phyloP scores from a whole-genome alignment of 2,329 filamentous ascomycete genomes.

The Botrytis porri region DNA sequence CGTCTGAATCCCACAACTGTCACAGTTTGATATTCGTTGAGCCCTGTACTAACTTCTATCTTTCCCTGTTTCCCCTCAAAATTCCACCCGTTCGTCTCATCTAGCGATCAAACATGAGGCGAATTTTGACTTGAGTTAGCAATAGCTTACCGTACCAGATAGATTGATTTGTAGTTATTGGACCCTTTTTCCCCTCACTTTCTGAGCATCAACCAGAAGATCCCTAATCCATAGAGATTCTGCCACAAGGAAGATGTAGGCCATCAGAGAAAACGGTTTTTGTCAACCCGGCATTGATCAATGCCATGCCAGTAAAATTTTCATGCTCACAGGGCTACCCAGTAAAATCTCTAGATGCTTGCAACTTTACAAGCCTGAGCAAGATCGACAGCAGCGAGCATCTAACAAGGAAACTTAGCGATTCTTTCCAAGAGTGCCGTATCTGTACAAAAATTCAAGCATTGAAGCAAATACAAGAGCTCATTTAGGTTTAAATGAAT shows the following conservation, averaged over 20 bases:
- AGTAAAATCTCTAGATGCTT: not conserved
- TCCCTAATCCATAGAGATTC: not conserved
- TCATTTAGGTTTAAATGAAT: conserved; percentile 2
- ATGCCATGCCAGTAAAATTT: not conserved
- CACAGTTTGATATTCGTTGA: not conserved
- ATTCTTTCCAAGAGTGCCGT: not conserved
- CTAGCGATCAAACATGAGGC: conserved; percentile 9
- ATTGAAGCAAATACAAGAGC: not conserved
- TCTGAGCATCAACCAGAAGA: not conserved
- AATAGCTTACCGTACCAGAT: not conserved
- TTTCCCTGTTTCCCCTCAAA: not conserved
- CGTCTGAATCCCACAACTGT: not conserved
- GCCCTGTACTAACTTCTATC: not conserved
- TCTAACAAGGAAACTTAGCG: not conserved
- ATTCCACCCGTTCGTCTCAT: conserved; percentile 5
- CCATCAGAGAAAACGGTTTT: not conserved
- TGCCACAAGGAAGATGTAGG: not conserved
- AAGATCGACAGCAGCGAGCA: not conserved
- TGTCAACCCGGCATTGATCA: conserved; percentile 1
- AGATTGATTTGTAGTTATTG: not conserved
- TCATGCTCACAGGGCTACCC: conserved; percentile 1
- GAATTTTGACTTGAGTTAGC: not conserved
- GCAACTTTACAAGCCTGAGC: not conserved
- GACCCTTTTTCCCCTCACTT: not conserved
- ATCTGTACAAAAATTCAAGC: not conserved